Evolutionary conservation across 163 green algal species (phyloP), one percentile per base, ranked within the genome.

Genomic region (Prototheca cutis): DNA sequence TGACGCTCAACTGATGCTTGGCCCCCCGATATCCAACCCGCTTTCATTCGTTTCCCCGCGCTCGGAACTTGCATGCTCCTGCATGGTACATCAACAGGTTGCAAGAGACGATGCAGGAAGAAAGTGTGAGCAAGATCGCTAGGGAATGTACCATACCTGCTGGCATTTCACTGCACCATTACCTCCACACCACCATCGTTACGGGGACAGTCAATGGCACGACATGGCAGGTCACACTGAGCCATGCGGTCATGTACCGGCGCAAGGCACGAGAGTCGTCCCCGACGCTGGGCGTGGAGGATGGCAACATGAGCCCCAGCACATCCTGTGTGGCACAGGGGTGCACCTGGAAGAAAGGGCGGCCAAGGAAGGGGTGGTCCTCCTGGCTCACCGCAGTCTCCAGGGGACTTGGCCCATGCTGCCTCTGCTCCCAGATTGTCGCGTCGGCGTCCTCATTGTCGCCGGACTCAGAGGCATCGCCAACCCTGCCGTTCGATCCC

Each of bases 161-260:
- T 8, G 13, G 8, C 13, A 21, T 45, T 21, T 45, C 36, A 45
- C 36, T 13, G 8, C 8, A 8, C 36, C 13, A 45, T 45, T 45
- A 45, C 13, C 36, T 45, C 10, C 8, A 13, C 36, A 8, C 36
- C 8, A 13, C 36, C 10, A 45, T 8, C 10, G 10, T 45, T 2
- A 42, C 17, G 0, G 62, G 62, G 42, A 57, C 21, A 2, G 6
- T 10, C 33, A 58, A 15, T 7, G 39, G 31, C 25, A 67, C 15
- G 6, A 45, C 55, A 27, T 51, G 30, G 5, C 58, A 39, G 21
- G 40, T 49, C 25, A 62, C 24, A 6, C 62, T 63, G 28, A 75
- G 57, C 68, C 68, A 75, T 0, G 62, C 62, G 51, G 64, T 24
- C 40, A 75, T 32, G 53, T 75, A 75, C 7, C 10, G 29, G 21